Base-by-base conservation (phyloP, 208 protist genomes). In the Crithidia expoeki region DNA sequence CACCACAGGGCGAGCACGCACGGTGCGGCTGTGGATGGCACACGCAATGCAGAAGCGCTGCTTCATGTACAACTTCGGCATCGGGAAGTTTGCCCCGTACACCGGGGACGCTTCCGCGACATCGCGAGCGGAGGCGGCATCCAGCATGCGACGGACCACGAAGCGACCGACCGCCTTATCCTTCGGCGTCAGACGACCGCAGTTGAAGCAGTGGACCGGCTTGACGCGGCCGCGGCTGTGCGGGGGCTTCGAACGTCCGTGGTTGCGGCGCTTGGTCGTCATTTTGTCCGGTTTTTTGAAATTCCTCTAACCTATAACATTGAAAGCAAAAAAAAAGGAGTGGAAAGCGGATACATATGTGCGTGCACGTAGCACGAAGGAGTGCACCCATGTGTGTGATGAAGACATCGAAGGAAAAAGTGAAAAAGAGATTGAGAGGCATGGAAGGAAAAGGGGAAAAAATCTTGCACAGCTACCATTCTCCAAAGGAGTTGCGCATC, bases 31-130 rank as follows among this genome's bases (percentile, higher is more conserved):
- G 96, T 99, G 99, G 79, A 99, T 99, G 69, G 98, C 98, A 93
- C 98, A 99, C 27, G 98, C 98, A 65, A 99, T 97, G 93, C 99
- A 99, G 95, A 99, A 99, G 85, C 99, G 94, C 83, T 98, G 86
- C 96, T 99, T 99, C 83, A 98, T 90, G 96, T 99, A 99, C 58
- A 99, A 85, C 96, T 99, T 99, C 64, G 99, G 99, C 76, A 99
- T 94, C 64, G 84, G 83, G 84, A 94, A 97, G 69, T 84, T 91
- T 76, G 87, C 81, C 30, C 98, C 87, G 77, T 97, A 96, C 66
- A 98, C 74, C 51, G 83, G 90, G 67, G 90, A 98, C 59, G 95
- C 92, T 77, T 99, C 98, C 23, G 86, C 85, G 62, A 99, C 98
- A 94, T 99, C 98, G 74, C 97, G 94, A 42, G 98, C 87, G 30